Evolutionary conservation across 768 basidiomycete species (phyloP), one percentile per base, ranked within the genome.

Genomic region (Candolleomyces efflorescens): DNA sequence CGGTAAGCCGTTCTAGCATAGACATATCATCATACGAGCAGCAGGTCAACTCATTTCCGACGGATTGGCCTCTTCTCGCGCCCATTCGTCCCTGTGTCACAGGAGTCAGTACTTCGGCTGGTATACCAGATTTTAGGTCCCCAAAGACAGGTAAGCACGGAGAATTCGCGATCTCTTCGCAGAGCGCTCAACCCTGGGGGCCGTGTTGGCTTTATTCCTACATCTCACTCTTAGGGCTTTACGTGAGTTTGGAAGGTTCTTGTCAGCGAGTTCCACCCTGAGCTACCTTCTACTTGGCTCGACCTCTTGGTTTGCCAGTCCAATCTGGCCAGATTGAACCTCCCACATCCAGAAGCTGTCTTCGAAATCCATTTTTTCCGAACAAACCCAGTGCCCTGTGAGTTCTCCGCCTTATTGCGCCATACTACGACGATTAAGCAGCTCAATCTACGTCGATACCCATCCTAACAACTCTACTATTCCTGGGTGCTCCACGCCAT

Each of bases 301-400:
- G 13, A 24, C 48, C 22, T 47, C 11, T n/a, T 36, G 27, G 9
- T 44, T 45, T 58, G 18, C n/a, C 67, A 93, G 90, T 82, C 89
- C 11, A 92, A 93, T 66, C 79, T 92, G 32, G 83, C 86, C 24
- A 78, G 85, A 60, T 72, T 93, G 44, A 87, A 88, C 17, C 79
- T 93, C 13, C 94, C 94, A n/a, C 85, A 89, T 64, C 94, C 95
- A 0, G 95, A 98, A 65, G 95, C 95, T 0, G 94, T 98, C 27
- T 98, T 98, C 65, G 91, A 98, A 63, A 89, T 98, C 65, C 75
- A 77, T 50, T 98, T 87, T 75, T 95, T 98, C 77, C 78, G 83
- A 62, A 67, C 73, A 45, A 90, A 92, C 60, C 94, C 93, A 3
- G 74, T 84, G 15, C 91, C 93, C 32, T 93, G 91, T 91, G 65